Base-by-base conservation (phyloP, 2,329 filamentous ascomycete genomes). In the Colletotrichum melonis region DNA sequence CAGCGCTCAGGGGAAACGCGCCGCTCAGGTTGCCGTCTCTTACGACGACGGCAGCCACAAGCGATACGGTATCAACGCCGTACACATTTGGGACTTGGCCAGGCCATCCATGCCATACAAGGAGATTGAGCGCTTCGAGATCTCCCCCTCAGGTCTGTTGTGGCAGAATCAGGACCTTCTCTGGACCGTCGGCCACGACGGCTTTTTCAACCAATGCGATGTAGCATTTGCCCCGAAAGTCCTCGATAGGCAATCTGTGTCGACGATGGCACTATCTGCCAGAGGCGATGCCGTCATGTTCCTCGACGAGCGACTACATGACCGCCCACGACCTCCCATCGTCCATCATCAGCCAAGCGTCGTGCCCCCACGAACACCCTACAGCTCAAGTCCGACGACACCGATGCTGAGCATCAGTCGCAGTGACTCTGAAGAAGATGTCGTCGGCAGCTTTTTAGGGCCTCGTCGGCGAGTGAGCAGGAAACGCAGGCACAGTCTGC, bases 51-150 rank as follows among this genome's bases (percentile, higher is more conserved):
- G 84, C 55, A 87, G 86, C 76, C 80, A 86, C 56, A 88, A 86
- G 69, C 85, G 87, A 9, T 87, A 88, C 66, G 90, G 90, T 55
- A 88, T 89, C 56, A 88, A 86, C 32, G 84, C 87, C 0, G 89
- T 92, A 16, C 91, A 93, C 69, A 85, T 93, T 24, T 93, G 91
- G 91, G 92, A 93, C 78, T 81, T 93, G n/a, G 91, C 90, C 7
- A 85, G 92, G 38, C 90, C 91, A 1, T 89, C 90, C 1, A 87
- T 93, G 84, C 91, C 91, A 0, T 92, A 91, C 78, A 92, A 92
- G 75, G 89, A 92, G 76, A 87, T 93, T 59, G 88, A 91, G 72
- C 82, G 88, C 52, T 92, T 92, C 75, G 87, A 89, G 26, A 84
- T 79, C 32, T 87, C 90, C 3, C 91, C 91, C 1, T 87, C 86